Conservation (phyloP, 2,329 filamentous ascomycete genomes). For the Neofusicoccum laricinum region DNA sequence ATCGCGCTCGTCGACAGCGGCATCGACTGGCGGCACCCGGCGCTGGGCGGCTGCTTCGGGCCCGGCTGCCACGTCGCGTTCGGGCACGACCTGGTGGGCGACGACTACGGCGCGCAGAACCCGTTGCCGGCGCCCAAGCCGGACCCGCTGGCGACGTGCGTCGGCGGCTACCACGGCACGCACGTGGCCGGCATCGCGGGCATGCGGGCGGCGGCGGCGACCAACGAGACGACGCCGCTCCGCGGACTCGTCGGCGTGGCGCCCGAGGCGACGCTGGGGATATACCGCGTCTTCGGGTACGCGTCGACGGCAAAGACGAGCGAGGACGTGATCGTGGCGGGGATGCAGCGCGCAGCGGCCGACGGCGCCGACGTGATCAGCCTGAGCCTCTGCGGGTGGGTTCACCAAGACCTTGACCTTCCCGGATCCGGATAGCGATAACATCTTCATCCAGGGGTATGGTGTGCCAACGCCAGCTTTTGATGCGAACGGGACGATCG, state of each 20-base stretch:
- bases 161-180: conserved; percentile 49
- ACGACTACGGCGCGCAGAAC: conserved; percentile 41
- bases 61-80: conserved; percentile 57
- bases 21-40: conserved; percentile 61
- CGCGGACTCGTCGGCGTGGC: conserved; percentile 24
- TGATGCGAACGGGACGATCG: background rate
- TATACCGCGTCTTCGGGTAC: conserved; percentile 60
- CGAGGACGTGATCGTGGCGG: conserved; percentile 57
- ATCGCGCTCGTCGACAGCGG: conserved; percentile 45
- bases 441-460: background rate
- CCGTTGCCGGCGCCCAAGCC: conserved; percentile 41
- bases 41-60: conserved; percentile 64
- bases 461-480: background rate
- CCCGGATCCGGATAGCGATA: background rate
- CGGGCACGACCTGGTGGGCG: conserved; percentile 59
- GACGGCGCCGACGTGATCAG: conserved; percentile 42
- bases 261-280: conserved; percentile 53
- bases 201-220: background rate
- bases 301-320: too few relatives aligned
- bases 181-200: background rate
- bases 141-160: conserved; percentile 52
- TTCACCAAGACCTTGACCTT: background rate
- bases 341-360: conserved; percentile 60
- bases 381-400: conserved; percentile 29
- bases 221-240: background rate